Evolutionary conservation across 768 basidiomycete genomes (phyloP), one percentile per base, ranked within the genome.

Genomic region (Suillus ampliporus): DNA sequence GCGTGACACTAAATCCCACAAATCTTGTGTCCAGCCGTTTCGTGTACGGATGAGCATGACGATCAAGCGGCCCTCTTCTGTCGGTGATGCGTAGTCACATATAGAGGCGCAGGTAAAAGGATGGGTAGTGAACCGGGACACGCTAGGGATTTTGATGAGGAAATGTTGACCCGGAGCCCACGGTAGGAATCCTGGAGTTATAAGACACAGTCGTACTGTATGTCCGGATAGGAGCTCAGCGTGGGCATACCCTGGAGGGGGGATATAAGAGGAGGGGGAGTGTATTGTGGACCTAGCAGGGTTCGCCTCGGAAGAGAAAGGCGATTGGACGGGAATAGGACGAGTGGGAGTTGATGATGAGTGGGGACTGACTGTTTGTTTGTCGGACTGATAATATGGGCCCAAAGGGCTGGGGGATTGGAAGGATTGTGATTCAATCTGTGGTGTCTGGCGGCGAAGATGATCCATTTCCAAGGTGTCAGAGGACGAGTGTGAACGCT

Each of bases 131-230:
- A 88, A 79, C 38, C 75, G 78, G 4, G 87, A 87, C 31, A 94
- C 77, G 35, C 82, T 81, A 0, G 92, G 91, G 21, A 92, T 79
- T 57, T 79, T 84, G 63, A 94, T 79, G 26, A 89, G 79, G 67
- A 92, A 86, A 72, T 91, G 89, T 72, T 93, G 92, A n/a, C 91
- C 92, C 3, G 91, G 86, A 1, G 86, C 82, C 91, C 91, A 93
- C 0, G 79, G 72, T 54, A 89, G 71, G 56, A 80, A 82, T 2
- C 83, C 81, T 0, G 87, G 82, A 0, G 88, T 79, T 60, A 86
- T 77, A 44, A 92, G 76, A 0, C 87, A 86, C n/a, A 93, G 72
- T 47, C 91, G 87, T 19, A 93, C 75, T 5, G 88, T 90, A 4
- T 83, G 80, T 10, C 91, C 92, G 0, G 91, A 85, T 19, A 93